Base-by-base conservation (phyloP, 1,139 yeast genomes). In the Pneumocystis canis region DNA sequence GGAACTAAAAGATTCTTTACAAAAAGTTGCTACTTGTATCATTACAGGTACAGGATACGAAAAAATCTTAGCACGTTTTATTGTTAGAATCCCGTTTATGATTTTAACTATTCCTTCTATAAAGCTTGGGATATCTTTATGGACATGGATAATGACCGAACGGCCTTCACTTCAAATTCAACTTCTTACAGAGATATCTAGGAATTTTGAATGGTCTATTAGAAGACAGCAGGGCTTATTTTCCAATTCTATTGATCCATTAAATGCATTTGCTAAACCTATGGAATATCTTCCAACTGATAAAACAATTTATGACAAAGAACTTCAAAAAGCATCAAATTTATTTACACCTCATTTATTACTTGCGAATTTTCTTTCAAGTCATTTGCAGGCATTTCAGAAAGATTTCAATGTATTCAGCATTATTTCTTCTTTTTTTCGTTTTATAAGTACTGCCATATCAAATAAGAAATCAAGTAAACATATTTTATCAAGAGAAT, bases 201-300 rank as follows among this genome's bases (percentile, higher is more conserved):
- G 77, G 63, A 77, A 78, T 66, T 88, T 95, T 88, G 89, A 85
- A 71, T 74, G 76, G 58, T 80, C 90, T 0, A 82, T 89, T 60
- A 79, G 79, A 58, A 75, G 78, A 56, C 75, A 77, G 20, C 77
- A 77, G 60, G 97, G 97, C 1, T 73, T 92, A 11, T 92, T 81
- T 71, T 81, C 85, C 7, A 78, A 77, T n/a, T 71, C 75, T 75
- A 77, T 68, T 95, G 89, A 71, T 62, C 57, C 41, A 72, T 83
- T 70, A 0, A 78, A 78, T 61, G 85, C 95, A 6, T 89, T 85
- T 65, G 85, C 78, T 70, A 76, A 80, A 67, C 79, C 78, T 65
- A 92, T 92, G 98, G 95, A 88, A 68, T 94, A 94, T 71, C 78
- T 89, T 0, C 97, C 98, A 18, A 84, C 95, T 62, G 85, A 87